Base-by-base conservation (phyloP, 257 asterid genomes). In the Echium plantagineum region DNA sequence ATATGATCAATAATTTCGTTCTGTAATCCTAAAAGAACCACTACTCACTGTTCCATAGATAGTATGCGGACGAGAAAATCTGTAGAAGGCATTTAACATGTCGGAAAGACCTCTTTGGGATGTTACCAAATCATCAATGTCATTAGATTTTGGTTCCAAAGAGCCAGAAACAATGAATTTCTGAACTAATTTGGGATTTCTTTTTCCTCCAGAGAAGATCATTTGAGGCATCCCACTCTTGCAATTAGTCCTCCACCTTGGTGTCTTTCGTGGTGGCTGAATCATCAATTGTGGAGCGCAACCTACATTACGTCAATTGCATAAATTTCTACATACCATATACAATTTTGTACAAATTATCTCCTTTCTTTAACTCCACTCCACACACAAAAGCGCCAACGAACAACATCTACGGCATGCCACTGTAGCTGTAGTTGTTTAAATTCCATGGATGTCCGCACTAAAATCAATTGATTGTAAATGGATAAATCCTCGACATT, bases 41-140 rank as follows among this genome's bases (percentile, higher is more conserved):
- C 9, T 10, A 65, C 70, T 58, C 16, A 65, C 70, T 5, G 70
- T 66, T 26, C 70, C 70, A 49, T 47, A 42, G 26, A 66, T 46
- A 28, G 70, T 66, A 63, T 66, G 70, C 15, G 70, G 70, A 5
- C 70, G 70, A 66, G 53, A 57, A 58, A 66, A 66, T 54, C 22
- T 49, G 48, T 58, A 66, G 32, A 66, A 49, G 7, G 70, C 64
- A 26, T 66, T 28, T 35, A 57, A 38, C 20, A 42, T 57, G 24
- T 16, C 48, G 22, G 49, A 28, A 5, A 66, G n/a, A 19, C 28
- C 46, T 19, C 24, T n/a, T 8, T 64, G 51, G 5, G 59, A 64
- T 6, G 54, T 55, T 21, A 15, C 59, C 16, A 55, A 55, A 2
- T n/a, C 28, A 26, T 6, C 21, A 28, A 28, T 28, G 56, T 52